phyloP scores from a whole-genome alignment of 129 eudicot genomes.

The Flaveria linearis region DNA sequence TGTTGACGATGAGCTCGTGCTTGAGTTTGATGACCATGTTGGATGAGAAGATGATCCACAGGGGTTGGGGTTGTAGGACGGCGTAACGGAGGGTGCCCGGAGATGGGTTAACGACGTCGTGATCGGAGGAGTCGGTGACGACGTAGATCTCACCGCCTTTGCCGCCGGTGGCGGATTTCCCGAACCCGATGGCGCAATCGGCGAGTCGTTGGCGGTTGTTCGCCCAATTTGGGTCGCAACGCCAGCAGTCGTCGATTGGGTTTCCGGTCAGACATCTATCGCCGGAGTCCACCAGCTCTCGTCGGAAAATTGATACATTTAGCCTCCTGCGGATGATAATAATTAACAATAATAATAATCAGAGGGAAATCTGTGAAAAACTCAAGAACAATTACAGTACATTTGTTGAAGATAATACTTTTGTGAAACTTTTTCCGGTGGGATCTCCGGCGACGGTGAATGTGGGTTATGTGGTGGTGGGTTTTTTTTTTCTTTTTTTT shows the following conservation, averaged over 20 bases:
- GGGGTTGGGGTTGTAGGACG: conserved; percentile 79
- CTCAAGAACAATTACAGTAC: not conserved
- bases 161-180: conserved; percentile 74
- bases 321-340: conserved; percentile 50
- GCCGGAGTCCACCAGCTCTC: conserved; percentile 46
- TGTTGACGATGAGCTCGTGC: conserved; percentile 81
- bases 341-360: not conserved
- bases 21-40: conserved; percentile 77
- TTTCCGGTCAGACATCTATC: conserved; percentile 71
- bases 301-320: conserved; percentile 64
- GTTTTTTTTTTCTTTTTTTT: not conserved
- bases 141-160: conserved; percentile 86
- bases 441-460: not conserved
- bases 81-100: conserved; percentile 93
- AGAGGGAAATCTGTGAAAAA: not conserved
- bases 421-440: conserved; percentile 3
- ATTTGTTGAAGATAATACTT: not conserved
- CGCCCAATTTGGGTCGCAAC: conserved; percentile 85
- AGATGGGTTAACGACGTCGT: conserved; percentile 70
- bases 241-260: conserved; percentile 98
- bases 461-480: not conserved
- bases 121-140: conserved; percentile 85
- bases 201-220: conserved; percentile 77
- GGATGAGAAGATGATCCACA: conserved; percentile 73
- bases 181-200: conserved; percentile 92